These are phyloP conservation scores for Fusarium nisikadoi DNA, from an alignment of 2,329 filamentous ascomycete genomes.

Conservation along the genomic window DNA sequence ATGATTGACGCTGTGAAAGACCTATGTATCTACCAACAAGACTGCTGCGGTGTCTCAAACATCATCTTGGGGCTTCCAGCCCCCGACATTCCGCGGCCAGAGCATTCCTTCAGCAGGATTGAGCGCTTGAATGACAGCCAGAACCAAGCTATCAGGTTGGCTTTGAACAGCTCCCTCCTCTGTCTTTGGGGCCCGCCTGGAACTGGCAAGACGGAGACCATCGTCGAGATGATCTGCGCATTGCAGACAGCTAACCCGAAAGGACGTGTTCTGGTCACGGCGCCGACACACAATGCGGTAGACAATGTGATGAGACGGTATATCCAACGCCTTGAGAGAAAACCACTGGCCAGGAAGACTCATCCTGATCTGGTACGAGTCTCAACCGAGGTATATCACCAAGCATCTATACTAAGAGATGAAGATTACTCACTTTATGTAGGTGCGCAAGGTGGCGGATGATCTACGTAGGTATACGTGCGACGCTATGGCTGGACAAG, in stretches of 20 bases:
- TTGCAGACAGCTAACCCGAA: slow-evolving; percentile 43
- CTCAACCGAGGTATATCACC: slow-evolving; percentile 19
- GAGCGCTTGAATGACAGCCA: slow-evolving; percentile 30
- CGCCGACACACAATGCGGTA: slow-evolving; percentile 58
- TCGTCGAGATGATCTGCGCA: slow-evolving; percentile 51
- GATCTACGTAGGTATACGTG: slow-evolving; percentile 51
- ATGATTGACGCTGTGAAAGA: slow-evolving; percentile 51
- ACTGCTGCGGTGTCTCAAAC: slow-evolving; percentile 48
- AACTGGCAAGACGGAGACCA: slow-evolving; percentile 57
- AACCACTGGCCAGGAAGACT: background rate
- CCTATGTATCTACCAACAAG: slow-evolving; percentile 45
- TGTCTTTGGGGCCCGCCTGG: slow-evolving; percentile 59
- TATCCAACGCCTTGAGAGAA: slow-evolving; percentile 20
- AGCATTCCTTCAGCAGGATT: background rate
- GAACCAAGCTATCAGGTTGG: slow-evolving; percentile 16
- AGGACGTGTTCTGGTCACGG: slow-evolving; percentile 51
- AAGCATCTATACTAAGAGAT: accelerated
- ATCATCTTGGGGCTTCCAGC: background rate
- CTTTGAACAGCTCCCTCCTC: slow-evolving; percentile 48
- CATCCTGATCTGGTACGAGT: slow-evolving; percentile 8
- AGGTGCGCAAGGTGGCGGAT: slow-evolving; percentile 50
- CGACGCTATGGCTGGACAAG: slow-evolving; percentile 47
- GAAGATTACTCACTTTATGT: background rate
- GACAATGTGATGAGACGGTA: slow-evolving; percentile 56
- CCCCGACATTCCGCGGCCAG: accelerated